A percentile compares a stretch with the other conserved stretches of the same genome.
Conservation (phyloP, 306 rosid genomes). For the Gleditsia sinensis region DNA sequence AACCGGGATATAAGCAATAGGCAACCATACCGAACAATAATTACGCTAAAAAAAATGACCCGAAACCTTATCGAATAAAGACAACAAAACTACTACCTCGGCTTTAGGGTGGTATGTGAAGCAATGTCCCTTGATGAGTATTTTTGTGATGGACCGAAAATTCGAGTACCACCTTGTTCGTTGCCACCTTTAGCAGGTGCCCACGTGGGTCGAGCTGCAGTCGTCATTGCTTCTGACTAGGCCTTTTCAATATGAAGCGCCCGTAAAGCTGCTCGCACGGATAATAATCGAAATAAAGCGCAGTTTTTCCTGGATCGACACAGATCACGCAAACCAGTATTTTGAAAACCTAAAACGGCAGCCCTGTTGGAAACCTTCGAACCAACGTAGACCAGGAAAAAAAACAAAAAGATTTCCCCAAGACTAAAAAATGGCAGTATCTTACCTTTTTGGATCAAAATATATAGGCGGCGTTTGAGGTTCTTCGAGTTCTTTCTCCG, state of each 20-base stretch:
- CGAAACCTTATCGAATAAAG: neutral
- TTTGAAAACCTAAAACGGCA: neutral
- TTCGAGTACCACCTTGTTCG: slow-evolving; percentile 94
- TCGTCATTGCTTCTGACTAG: slow-evolving; percentile 59
- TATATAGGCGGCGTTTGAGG: neutral
- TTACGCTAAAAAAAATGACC: neutral
- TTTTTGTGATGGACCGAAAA: slow-evolving; percentile 92
- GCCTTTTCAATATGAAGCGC: neutral
- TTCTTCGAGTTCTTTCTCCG: neutral
- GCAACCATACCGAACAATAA: neutral
- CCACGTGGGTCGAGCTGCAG: slow-evolving; percentile 97
- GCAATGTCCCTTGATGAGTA: slow-evolving; percentile 93
- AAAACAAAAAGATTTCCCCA: neutral
- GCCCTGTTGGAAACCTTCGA: neutral
- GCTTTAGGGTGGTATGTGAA: slow-evolving; percentile 78
- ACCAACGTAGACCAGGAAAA: neutral
- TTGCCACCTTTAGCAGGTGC: slow-evolving; percentile 97
- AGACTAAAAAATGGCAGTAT: neutral
- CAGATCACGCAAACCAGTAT: neutral
- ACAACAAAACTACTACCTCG: slow-evolving; percentile 49
- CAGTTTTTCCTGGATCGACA: neutral
- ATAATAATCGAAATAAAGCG: neutral
- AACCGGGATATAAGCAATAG: neutral
- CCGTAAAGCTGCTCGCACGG: neutral
- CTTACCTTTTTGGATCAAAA: neutral